A percentile compares a stretch with the other conserved stretches of the same genome.
Conservation (phyloP, 805 yeast species). For the Myxozyma lipomycoides region DNA sequence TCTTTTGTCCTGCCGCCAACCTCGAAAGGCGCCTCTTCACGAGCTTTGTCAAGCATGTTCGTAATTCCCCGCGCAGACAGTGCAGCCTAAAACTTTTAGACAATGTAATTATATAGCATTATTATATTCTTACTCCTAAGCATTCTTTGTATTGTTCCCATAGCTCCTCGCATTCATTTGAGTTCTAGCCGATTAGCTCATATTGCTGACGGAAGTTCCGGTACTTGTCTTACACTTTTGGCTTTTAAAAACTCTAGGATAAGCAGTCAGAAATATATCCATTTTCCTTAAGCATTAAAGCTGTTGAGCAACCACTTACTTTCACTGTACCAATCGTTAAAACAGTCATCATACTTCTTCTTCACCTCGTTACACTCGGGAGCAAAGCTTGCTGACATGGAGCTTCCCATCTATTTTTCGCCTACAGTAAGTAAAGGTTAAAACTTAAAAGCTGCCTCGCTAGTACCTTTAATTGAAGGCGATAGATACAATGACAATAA, state of each 20-base stretch:
- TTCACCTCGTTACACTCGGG: conserved; percentile 92
- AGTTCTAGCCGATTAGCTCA: conserved; percentile 38
- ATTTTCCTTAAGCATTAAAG: no score
- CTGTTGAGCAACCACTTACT: conserved; percentile 49
- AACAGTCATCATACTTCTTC: conserved; percentile 84
- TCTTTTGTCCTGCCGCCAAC: conserved; percentile 49
- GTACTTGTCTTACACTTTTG: conserved; percentile 41
- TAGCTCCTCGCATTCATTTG: conserved; percentile 85
- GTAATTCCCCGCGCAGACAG: conserved; percentile 71
- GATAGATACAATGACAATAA: no score
- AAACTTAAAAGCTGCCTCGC: no score
- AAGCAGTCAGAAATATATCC: no score
- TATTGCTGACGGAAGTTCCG: no score
- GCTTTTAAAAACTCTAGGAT: conserved; percentile 44
- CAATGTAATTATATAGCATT: no score
- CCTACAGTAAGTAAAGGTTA: not conserved
- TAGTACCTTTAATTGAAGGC: no score
- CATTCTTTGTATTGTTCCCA: conserved; percentile 91
- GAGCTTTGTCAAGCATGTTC: conserved; percentile 80
- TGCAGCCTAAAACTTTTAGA: conserved; percentile 39
- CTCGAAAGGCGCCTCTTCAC: conserved; percentile 85
- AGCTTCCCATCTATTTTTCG: conserved; percentile 18
- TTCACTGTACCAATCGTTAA: conserved; percentile 92
- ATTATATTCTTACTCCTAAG: conserved; percentile 48
- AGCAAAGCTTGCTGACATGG: conserved; percentile 84